phyloP scores from a whole-genome alignment of 768 basidiomycete species.

The Ephemerocybe angulata region DNA sequence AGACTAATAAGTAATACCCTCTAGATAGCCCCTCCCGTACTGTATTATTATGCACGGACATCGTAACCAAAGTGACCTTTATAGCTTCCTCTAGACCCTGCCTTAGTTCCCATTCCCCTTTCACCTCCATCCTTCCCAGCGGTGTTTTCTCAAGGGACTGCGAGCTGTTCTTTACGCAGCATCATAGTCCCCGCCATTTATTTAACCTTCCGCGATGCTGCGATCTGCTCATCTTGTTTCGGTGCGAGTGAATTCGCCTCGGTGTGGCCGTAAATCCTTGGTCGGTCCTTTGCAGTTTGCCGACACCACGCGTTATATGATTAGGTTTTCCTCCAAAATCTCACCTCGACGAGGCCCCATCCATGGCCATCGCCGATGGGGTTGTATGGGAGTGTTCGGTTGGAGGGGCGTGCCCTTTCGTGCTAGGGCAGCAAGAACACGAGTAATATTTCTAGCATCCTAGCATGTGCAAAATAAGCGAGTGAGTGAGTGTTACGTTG shows the following conservation, averaged over 20 bases:
- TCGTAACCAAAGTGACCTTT: no score
- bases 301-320: no score
- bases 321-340: constrained; percentile 48
- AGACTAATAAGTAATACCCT: constrained; percentile 13
- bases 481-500: constrained; percentile 12
- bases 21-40: constrained; percentile 24
- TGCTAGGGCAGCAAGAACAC: constrained; percentile 78
- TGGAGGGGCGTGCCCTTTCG: constrained; percentile 60
- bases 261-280: not conserved
- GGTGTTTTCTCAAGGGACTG: no score
- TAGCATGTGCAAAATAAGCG: constrained; percentile 29
- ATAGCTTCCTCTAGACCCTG: no score
- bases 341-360: constrained; percentile 74
- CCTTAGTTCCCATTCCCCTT: no score
- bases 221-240: no score
- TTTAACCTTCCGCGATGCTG: no score
- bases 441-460: constrained; percentile 89
- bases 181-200: no score
- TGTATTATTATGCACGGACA: constrained; percentile 25
- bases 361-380: constrained; percentile 74
- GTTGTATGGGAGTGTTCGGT: constrained; percentile 69
- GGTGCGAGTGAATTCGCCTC: no score
- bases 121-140: no score
- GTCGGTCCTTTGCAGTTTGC: not conserved
- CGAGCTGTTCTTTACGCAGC: no score